phyloP scores from a whole-genome alignment of 179 eudicot genomes.

The Camellia oleifera region DNA sequence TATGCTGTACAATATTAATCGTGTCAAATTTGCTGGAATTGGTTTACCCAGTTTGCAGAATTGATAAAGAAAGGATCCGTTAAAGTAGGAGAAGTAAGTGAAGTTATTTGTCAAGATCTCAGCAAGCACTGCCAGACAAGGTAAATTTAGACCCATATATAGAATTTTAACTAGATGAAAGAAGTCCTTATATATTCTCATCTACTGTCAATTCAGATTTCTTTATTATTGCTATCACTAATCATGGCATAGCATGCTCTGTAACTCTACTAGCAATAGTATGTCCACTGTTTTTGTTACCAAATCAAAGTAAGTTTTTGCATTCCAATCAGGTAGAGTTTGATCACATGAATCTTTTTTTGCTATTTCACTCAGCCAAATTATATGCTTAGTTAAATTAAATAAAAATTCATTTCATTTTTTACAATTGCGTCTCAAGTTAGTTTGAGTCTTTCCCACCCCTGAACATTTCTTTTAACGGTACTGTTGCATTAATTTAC shows the following conservation, averaged over 20 bases:
- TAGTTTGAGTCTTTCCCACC: too few relatives aligned
- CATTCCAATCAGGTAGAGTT: too few relatives aligned
- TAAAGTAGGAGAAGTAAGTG: slow-evolving; percentile 68
- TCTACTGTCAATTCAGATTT: background rate
- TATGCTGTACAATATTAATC: background rate
- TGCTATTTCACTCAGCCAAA: too few relatives aligned
- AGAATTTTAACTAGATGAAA: background rate
- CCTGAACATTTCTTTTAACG: too few relatives aligned
- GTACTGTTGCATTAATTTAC: too few relatives aligned
- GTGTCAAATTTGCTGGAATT: background rate
- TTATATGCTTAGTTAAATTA: too few relatives aligned
- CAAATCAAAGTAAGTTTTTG: too few relatives aligned
- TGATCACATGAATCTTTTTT: too few relatives aligned
- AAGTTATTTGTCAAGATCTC: slow-evolving; percentile 75
- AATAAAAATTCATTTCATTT: too few relatives aligned
- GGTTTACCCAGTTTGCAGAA: slow-evolving; percentile 61
- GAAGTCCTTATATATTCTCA: background rate
- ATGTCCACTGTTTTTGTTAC: background rate
- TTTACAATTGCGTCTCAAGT: too few relatives aligned
- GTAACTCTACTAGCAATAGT: background rate
- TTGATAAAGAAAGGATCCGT: slow-evolving; percentile 78
- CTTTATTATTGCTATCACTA: background rate
- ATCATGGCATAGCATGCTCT: background rate
- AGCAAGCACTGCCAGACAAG: slow-evolving; percentile 67
- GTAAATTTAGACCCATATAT: slow-evolving; percentile 28